These are phyloP conservation scores for Aspergillus persii DNA, from an alignment of 2,329 filamentous ascomycete species.

Conservation along the genomic window DNA sequence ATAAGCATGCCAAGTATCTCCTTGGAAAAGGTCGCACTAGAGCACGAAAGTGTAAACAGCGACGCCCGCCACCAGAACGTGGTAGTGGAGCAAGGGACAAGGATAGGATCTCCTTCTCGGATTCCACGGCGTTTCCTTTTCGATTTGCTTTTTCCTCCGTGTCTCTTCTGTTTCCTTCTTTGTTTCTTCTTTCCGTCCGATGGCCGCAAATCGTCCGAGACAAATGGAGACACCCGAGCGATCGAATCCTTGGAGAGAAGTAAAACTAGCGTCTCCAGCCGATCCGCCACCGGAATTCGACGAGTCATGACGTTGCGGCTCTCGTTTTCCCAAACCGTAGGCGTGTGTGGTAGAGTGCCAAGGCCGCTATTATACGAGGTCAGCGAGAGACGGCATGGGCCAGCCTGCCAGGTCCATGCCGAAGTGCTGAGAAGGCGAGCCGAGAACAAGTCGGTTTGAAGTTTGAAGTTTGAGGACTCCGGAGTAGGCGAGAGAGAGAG, in stretches of 20 bases:
- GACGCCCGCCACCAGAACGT: not conserved
- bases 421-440: not conserved
- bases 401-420: not conserved
- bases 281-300: not conserved
- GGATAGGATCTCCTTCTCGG: not conserved
- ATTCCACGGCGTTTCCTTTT: not conserved
- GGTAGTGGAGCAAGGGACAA: not conserved
- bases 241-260: not conserved
- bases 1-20: not conserved
- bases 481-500: not conserved
- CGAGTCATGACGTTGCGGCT: not conserved
- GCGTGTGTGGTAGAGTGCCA: not conserved
- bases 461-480: too few relatives aligned
- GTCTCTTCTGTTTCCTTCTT: not conserved
- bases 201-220: not conserved
- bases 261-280: not conserved
- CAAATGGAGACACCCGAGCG: not conserved
- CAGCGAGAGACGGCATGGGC: not conserved
- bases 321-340: not conserved
- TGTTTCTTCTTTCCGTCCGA: not conserved
- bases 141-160: not conserved
- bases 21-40: not conserved
- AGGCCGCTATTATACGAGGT: not conserved
- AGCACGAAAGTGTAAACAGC: not conserved
- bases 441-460: not conserved